These are phyloP conservation scores for Serendipita sp. DNA, from an alignment of 768 basidiomycete genomes.

Conservation along the genomic window DNA sequence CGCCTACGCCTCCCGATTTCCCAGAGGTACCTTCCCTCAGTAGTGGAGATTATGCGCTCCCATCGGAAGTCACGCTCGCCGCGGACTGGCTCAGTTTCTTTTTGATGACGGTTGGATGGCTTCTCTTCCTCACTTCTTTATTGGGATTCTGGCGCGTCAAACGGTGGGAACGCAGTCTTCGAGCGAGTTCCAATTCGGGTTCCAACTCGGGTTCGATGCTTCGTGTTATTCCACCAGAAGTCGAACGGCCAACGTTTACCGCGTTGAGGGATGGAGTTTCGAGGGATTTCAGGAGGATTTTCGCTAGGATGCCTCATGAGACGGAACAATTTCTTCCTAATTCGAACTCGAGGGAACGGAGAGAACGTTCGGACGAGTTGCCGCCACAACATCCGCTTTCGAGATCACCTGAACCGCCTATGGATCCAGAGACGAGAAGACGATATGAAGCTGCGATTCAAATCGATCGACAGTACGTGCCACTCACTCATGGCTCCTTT, in stretches of 20 bases:
- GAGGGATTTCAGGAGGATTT: not conserved
- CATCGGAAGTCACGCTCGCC: slow-evolving; percentile 19
- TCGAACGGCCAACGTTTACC: slow-evolving; percentile 23
- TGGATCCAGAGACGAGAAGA: not conserved
- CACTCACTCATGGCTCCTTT: not conserved
- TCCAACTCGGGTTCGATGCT: slow-evolving; percentile 11
- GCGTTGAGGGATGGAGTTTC: not conserved
- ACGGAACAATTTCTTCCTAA: not conserved
- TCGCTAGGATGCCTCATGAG: not conserved
- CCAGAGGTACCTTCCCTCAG: slow-evolving; percentile 15
- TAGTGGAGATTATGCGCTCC: slow-evolving; percentile 13
- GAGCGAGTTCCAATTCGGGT: slow-evolving; percentile 23
- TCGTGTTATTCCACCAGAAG: not conserved
- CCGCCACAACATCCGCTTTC: not conserved
- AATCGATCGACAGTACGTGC: not conserved
- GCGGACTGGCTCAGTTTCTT: slow-evolving; percentile 84
- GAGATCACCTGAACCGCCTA: not conserved
- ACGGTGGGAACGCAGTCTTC: slow-evolving; percentile 63
- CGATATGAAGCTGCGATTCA: not conserved
- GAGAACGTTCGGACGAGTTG: not conserved
- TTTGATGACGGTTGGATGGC: slow-evolving; percentile 90
- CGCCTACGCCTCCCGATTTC: not conserved
- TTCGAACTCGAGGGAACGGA: not conserved
- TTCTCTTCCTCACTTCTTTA: slow-evolving; percentile 69
- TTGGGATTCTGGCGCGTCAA: slow-evolving; percentile 75